Evolutionary conservation across 2,329 filamentous ascomycete species (phyloP), one percentile per base, ranked within the genome.

Genomic region (Neofusicoccum sp.): DNA sequence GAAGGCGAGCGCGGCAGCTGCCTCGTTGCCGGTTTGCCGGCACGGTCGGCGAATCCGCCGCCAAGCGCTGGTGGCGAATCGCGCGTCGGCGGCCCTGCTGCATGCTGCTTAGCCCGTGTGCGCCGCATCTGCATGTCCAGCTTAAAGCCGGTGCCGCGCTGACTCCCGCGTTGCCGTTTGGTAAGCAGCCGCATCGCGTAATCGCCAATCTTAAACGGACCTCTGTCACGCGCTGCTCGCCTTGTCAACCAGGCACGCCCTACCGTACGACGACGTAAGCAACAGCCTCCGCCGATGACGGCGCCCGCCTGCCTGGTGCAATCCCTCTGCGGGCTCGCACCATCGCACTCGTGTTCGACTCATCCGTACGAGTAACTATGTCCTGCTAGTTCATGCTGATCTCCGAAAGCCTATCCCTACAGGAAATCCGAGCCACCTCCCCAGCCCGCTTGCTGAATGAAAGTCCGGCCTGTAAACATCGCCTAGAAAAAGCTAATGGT

Each of bases 11-110:
- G 39, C 9, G 29, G 9, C 12, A 12, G 14, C 12, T 11, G n/a
- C 14, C 29, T 31, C 14, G 11, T 7, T 58, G 44, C 56, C 44
- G 56, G 49, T 39, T 48, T 49, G 56, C 56, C 56, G 56, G 56
- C 31, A 43, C 43, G 43, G 31, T 29, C 48, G n/a, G 16, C 31
- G 33, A 12, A 12, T 50, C 31, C 33, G 2, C 28, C 31, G 8
- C 12, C 14, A 16, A 14, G 31, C 5, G 47, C 47, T 44, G 28
- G 12, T 28, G 29, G 39, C 36, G 6, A 34, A 16, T 58, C 39
- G 54, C 8, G 12, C 8, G 22, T 39, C 6, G 34, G 16, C 3
- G 37, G 14, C 22, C 43, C 5, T 45, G 43, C 43, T 45, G 43
- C 43, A 45, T 45, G 4, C 11, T 45, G 43, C n/a, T 22, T 45